Conservation (phyloP, 352 stramenopile genomes). For the Blastocystis sp. region DNA sequence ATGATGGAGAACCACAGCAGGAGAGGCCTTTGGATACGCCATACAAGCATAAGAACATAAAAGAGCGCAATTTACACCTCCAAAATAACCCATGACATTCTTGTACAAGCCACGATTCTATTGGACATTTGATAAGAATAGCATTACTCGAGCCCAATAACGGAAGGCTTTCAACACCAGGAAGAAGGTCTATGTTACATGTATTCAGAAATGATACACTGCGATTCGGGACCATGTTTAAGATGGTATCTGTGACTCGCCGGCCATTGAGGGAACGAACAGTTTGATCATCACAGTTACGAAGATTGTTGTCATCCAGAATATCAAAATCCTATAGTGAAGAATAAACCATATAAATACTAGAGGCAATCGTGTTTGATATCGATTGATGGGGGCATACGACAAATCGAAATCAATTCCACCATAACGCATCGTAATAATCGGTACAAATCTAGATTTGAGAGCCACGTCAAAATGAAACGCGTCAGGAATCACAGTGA, state of each 20-base stretch:
- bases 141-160: constrained; percentile 70
- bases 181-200: constrained; percentile 76
- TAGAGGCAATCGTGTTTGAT: neutral
- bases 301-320: constrained; percentile 74
- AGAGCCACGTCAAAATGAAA: constrained; percentile 88
- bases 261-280: constrained; percentile 84
- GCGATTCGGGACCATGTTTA: constrained; percentile 79
- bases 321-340: constrained; percentile 72
- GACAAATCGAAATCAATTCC: constrained; percentile 61
- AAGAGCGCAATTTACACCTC: constrained; percentile 96
- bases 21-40: constrained; percentile 70
- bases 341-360: constrained; percentile 69
- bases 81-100: constrained; percentile 95
- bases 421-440: constrained; percentile 59
- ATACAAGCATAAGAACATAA: constrained; percentile 67
- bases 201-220: constrained; percentile 66
- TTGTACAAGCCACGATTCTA: constrained; percentile 87
- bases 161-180: constrained; percentile 73
- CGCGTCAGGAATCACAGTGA: constrained; percentile 78
- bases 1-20: constrained; percentile 73
- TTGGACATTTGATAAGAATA: neutral
- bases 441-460: constrained; percentile 63
- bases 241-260: constrained; percentile 86
- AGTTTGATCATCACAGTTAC: constrained; percentile 80
- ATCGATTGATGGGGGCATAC: constrained; percentile 48